These are phyloP conservation scores for Marasmius fiardii DNA, from an alignment of 1,284 basidiomycete genomes.

Conservation along the genomic window DNA sequence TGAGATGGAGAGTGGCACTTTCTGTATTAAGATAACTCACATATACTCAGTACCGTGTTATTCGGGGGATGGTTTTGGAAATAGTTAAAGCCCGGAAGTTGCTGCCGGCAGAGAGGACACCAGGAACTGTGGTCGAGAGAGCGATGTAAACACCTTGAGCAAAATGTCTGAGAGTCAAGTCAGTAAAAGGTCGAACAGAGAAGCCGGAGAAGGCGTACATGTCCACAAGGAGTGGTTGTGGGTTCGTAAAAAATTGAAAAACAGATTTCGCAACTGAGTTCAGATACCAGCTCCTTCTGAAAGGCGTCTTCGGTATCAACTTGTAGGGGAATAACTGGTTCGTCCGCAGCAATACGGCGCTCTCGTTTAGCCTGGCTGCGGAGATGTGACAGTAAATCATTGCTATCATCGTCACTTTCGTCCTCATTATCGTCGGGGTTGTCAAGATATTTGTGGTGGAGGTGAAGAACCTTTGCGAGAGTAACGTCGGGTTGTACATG, in stretches of 20 bases:
- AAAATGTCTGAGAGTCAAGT: constrained; percentile 70
- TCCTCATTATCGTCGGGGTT: constrained; percentile 17
- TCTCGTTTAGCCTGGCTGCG: constrained; percentile 24
- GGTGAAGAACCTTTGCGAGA: constrained; percentile 55
- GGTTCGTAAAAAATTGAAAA: constrained; percentile 82
- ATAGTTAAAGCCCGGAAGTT: constrained; percentile 73
- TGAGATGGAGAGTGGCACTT: neutral
- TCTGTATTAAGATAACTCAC: constrained; percentile 39
- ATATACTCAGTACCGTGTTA: constrained; percentile 62
- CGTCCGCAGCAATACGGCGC: constrained; percentile 22
- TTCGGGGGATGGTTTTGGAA: constrained; percentile 79
- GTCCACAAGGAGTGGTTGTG: constrained; percentile 91
- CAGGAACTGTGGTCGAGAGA: constrained; percentile 81
- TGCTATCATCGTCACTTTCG: constrained; percentile 21
- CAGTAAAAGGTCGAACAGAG: constrained; percentile 15
- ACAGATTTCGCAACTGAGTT: constrained; percentile 91
- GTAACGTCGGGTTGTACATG: constrained; percentile 50
- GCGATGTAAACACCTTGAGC: constrained; percentile 83
- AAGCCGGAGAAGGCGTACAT: constrained; percentile 50
- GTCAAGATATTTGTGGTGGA: constrained; percentile 28
- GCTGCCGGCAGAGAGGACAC: constrained; percentile 85
- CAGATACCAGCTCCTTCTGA: constrained; percentile 68
- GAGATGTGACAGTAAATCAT: constrained; percentile 37
- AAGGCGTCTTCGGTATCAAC: constrained; percentile 42
- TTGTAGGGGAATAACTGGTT: constrained; percentile 22